Conservation (phyloP, 2,329 filamentous ascomycete species). For the Colletotrichum aenigma region DNA sequence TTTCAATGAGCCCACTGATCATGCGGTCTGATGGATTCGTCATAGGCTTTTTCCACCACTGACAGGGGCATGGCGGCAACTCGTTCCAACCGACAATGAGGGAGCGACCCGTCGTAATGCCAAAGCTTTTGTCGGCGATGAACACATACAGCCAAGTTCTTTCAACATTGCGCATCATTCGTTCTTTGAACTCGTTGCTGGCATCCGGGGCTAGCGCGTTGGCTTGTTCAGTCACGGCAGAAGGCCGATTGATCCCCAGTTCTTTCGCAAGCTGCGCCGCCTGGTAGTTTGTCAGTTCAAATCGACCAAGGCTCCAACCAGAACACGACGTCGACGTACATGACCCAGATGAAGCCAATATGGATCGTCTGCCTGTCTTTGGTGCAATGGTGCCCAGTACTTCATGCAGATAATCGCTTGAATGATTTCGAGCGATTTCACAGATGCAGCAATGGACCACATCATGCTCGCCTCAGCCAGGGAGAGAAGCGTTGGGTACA, state of each 20-base stretch:
- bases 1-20: conserved; percentile 26
- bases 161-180: conserved; percentile 12
- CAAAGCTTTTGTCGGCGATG: conserved; percentile 20
- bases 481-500: conserved; percentile 25
- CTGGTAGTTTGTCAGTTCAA: neutral
- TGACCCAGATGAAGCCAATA: conserved; percentile 29
- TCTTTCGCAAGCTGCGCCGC: conserved; percentile 27
- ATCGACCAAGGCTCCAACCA: neutral
- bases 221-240: conserved; percentile 23
- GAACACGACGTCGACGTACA: neutral
- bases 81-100: conserved; percentile 18
- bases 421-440: conserved; percentile 27
- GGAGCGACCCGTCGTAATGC: conserved; percentile 15
- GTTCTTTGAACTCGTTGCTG: conserved; percentile 4
- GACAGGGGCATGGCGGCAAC: neutral
- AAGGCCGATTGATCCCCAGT: conserved; percentile 24
- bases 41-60: conserved; percentile 23
- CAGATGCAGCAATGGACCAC: conserved; percentile 28
- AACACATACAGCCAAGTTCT: conserved; percentile 20
- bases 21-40: conserved; percentile 24
- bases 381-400: conserved; percentile 26
- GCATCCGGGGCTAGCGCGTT: conserved; percentile 5
- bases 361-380: conserved; percentile 24
- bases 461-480: conserved; percentile 27
- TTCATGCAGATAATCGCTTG: conserved; percentile 28